Evolutionary conservation across 441 rosid genomes (phyloP), one percentile per base, ranked within the genome.

Genomic region (Omphalea diandra): DNA sequence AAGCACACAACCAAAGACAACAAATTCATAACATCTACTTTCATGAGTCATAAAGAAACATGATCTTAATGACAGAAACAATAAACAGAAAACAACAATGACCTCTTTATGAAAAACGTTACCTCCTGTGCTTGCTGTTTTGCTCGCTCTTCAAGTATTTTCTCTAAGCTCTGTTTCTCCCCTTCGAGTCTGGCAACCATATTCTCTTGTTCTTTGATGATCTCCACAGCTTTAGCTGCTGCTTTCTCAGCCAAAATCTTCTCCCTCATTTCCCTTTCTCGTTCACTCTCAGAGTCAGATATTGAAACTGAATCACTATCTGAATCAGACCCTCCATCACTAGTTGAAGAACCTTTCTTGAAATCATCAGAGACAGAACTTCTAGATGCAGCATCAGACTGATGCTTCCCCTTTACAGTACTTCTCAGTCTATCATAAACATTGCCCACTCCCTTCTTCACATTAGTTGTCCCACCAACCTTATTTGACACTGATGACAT

Each of bases 121-220:
- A 93, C 99, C 99, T 94, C 99, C 80, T 83, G 84, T 61, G 82
- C 97, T 79, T 90, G 97, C 73, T 94, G 97, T 82, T 85, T 94
- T 67, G 97, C 97, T 78, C 86, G 89, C 76, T 90, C 97, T 72
- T 90, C 97, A n/a, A 90, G 86, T 83, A 90, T 89, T 79, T 92
- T 94, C 90, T 91, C 99, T 78, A 94, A 80, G 81, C 96, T 90
- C 80, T 86, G 88, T 81, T 90, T 94, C 83, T 94, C 97, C 18
- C 99, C 99, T 80, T 94, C 97, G 69, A 91, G 83, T 81, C 87
- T 88, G 38, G 99, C 99, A 72, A 92, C 90, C 84, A 79, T 70
- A 78, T 94, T 89, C 82, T 94, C 99, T 63, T 84, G 86, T 77
- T 91, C 97, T 84, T 85, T 90, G 76, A 91, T 88, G 52, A 83